Percentiles rank a stretch among this genome's conserved stretches.
phyloP scores from a whole-genome alignment of 2,329 filamentous ascomycete genomes.

The Chaetomium sp. region DNA sequence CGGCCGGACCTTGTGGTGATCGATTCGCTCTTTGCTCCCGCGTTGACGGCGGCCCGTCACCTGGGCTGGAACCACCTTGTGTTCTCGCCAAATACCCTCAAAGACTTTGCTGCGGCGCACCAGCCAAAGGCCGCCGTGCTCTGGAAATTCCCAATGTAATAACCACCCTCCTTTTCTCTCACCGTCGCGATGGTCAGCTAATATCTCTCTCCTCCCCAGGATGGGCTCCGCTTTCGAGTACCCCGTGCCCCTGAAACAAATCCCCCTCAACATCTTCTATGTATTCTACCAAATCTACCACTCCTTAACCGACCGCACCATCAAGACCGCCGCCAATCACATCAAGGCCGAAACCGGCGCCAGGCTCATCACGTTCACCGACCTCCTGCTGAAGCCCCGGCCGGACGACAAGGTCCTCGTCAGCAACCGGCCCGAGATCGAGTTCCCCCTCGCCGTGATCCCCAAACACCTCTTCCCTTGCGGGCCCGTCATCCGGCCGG shows the following conservation, averaged over 20 bases:
- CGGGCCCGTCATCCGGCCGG: slow-evolving; percentile 39
- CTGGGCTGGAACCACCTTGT: slow-evolving; percentile 29
- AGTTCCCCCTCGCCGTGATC: slow-evolving; percentile 32
- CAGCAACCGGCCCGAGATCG: slow-evolving; percentile 27
- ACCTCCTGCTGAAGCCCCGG: slow-evolving; percentile 10
- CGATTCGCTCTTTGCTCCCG: slow-evolving; percentile 39
- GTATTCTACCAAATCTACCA: slow-evolving; percentile 26
- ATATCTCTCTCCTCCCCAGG: slow-evolving; percentile 22
- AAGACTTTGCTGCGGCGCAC: slow-evolving; percentile 33
- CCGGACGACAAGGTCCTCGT: slow-evolving; percentile 25
- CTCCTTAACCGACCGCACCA: slow-evolving; percentile 19
- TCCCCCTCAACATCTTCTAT: slow-evolving; percentile 38
- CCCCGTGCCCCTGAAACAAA: slow-evolving; percentile 38
- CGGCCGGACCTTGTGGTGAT: slow-evolving; percentile 36
- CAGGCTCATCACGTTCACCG: background rate
- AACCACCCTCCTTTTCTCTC: slow-evolving; percentile 16
- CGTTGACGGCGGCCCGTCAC: slow-evolving; percentile 36
- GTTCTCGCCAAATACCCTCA: slow-evolving; percentile 39
- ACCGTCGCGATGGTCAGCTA: too few relatives aligned
- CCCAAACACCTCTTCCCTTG: slow-evolving; percentile 35
- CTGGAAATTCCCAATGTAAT: slow-evolving; percentile 34
- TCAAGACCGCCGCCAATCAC: background rate
- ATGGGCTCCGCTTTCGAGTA: slow-evolving; percentile 39
- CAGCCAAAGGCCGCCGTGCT: slow-evolving; percentile 33
- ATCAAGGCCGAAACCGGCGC: slow-evolving; percentile 16